Evolutionary conservation across 202 grass and related monocot species (phyloP).

Genomic region (Zoysia matrella): DNA sequence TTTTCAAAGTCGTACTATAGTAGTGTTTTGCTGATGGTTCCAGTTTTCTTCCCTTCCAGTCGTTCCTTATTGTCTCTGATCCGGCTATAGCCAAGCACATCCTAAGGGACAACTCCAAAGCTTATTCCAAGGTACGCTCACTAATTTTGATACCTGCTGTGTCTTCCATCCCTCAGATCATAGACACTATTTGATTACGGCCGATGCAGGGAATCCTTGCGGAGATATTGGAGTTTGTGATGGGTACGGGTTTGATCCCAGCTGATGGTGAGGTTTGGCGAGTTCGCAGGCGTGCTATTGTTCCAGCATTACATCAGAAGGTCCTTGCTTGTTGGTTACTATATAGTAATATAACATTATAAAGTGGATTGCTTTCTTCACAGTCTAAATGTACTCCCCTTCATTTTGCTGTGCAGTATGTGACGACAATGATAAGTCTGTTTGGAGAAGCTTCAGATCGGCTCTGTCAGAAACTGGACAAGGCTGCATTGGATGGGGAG

Average conservation of each 20-base stretch:
- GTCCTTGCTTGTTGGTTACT: slow-evolving; percentile 23
- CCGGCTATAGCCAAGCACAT: slow-evolving; percentile 92
- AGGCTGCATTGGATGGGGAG: no score
- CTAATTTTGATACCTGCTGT: background rate
- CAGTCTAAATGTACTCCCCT: slow-evolving; percentile 16
- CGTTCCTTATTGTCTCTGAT: slow-evolving; percentile 98
- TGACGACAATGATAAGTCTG: slow-evolving; percentile 81
- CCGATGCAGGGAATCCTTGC: slow-evolving; percentile 81
- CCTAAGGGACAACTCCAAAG: slow-evolving; percentile 80
- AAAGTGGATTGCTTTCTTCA: background rate
- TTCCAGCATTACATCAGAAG: slow-evolving; percentile 97
- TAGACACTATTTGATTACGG: slow-evolving; percentile 30
- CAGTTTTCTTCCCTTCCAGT: slow-evolving; percentile 41
- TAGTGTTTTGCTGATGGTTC: no score
- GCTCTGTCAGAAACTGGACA: slow-evolving; percentile 41
- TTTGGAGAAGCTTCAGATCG: slow-evolving; percentile 82
- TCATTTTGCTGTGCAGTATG: slow-evolving; percentile 60
- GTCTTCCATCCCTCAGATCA: background rate
- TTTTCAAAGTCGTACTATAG: no score
- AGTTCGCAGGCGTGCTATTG: slow-evolving; percentile 85
- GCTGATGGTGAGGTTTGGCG: slow-evolving; percentile 91
- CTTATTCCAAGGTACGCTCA: slow-evolving; percentile 85
- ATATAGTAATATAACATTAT: background rate
- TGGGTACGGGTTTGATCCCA: slow-evolving; percentile 93
- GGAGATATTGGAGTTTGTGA: slow-evolving; percentile 93